phyloP scores from a whole-genome alignment of 1,284 basidiomycete genomes.

The Ceratobasidium sp. region DNA sequence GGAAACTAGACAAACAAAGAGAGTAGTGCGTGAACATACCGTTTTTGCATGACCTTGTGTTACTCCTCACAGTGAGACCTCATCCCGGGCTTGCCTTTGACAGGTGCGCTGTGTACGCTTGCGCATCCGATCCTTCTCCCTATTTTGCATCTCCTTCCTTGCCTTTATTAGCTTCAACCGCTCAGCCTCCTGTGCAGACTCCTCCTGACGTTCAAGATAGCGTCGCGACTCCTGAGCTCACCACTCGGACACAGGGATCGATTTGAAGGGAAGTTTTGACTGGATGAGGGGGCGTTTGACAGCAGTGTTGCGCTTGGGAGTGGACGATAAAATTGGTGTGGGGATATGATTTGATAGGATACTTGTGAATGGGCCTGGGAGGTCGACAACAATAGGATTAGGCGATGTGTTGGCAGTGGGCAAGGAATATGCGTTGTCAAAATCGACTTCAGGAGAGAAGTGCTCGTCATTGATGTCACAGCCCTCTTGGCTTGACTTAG shows the following conservation, averaged over 20 bases:
- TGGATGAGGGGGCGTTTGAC: background rate
- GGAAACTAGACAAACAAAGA: too few relatives aligned
- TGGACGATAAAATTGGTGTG: background rate
- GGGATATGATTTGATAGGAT: background rate
- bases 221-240: background rate
- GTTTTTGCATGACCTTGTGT: too few relatives aligned
- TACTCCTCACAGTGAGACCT: too few relatives aligned
- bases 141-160: background rate
- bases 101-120: background rate
- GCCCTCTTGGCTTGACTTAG: too few relatives aligned
- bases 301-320: background rate
- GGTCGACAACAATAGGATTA: background rate
- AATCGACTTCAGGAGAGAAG: background rate
- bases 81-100: too few relatives aligned
- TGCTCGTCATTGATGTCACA: background rate
- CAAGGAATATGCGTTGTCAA: slow-evolving; percentile 6
- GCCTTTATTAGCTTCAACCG: background rate
- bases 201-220: background rate
- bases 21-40: too few relatives aligned
- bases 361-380: too few relatives aligned
- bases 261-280: slow-evolving; percentile 15
- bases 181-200: background rate
- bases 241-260: background rate
- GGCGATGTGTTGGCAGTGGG: background rate
- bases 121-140: background rate